These are phyloP conservation scores for Ustulina deusta DNA, from an alignment of 2,329 filamentous ascomycete species.

Conservation along the genomic window DNA sequence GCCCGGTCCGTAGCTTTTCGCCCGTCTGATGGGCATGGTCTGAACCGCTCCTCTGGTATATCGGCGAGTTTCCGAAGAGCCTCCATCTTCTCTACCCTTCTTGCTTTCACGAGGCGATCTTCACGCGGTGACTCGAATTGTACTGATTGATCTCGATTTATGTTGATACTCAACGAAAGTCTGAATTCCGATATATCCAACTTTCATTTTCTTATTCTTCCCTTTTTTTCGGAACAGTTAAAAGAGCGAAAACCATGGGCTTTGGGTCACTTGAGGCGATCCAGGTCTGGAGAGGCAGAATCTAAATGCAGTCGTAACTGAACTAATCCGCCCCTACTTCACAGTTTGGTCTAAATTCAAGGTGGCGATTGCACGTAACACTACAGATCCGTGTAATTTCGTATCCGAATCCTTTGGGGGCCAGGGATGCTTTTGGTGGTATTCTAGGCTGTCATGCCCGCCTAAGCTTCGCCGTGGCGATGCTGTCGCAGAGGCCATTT, in stretches of 20 bases:
- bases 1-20: not conserved
- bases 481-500: no score
- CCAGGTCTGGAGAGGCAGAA: not conserved
- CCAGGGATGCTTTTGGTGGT: not conserved
- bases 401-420: no score
- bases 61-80: slow-evolving; percentile 33
- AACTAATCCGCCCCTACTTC: not conserved
- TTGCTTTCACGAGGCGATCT: not conserved
- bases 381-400: no score
- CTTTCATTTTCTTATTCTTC: not conserved
- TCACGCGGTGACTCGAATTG: not conserved
- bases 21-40: not conserved
- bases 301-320: not conserved
- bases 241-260: not conserved
- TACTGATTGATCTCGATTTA: not conserved
- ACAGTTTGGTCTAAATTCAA: not conserved
- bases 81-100: slow-evolving; percentile 18
- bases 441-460: no score
- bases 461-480: no score
- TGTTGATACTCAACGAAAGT: not conserved
- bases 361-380: no score
- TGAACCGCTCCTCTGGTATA: slow-evolving; percentile 30
- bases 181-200: not conserved
- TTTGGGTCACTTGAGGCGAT: not conserved
- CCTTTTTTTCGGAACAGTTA: not conserved